Evolutionary conservation across 164 flowering plant genomes (phyloP).

Genomic region (Vitis labrusca): DNA sequence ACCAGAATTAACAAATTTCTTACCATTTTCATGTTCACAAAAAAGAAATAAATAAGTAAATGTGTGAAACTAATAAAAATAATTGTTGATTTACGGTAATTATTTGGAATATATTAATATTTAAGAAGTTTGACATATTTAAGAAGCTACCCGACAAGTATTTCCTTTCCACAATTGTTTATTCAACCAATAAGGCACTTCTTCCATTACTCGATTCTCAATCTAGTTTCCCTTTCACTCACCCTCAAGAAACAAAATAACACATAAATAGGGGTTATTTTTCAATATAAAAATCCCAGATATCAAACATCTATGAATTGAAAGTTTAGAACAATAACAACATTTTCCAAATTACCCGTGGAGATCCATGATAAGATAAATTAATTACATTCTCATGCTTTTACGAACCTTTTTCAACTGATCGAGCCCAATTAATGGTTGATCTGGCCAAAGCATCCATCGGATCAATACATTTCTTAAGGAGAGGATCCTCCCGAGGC

Average conservation of each 20-base stretch:
- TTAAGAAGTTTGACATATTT: neutral
- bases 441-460: too few species aligned
- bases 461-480: conserved; percentile 26
- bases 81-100: too few species aligned
- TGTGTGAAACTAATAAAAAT: too few species aligned
- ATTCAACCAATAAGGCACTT: too few species aligned
- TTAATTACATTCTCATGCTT: neutral
- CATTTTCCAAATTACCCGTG: neutral
- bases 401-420: conserved; percentile 16
- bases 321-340: neutral
- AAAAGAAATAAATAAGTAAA: too few species aligned
- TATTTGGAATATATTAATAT: too few species aligned
- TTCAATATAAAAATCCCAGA: neutral
- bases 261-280: neutral
- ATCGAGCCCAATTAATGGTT: neutral
- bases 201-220: too few species aligned
- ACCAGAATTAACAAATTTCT: too few species aligned
- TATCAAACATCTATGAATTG: neutral
- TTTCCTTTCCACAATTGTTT: neutral
- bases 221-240: neutral
- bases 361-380: neutral
- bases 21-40: too few species aligned
- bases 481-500: conserved; percentile 38
- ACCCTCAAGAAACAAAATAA: neutral
- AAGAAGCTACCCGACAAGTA: neutral